A percentile compares a stretch with the other conserved stretches of the same genome.
Conservation (phyloP, 176 grass and related monocot genomes). For the Oryza coarctata region DNA sequence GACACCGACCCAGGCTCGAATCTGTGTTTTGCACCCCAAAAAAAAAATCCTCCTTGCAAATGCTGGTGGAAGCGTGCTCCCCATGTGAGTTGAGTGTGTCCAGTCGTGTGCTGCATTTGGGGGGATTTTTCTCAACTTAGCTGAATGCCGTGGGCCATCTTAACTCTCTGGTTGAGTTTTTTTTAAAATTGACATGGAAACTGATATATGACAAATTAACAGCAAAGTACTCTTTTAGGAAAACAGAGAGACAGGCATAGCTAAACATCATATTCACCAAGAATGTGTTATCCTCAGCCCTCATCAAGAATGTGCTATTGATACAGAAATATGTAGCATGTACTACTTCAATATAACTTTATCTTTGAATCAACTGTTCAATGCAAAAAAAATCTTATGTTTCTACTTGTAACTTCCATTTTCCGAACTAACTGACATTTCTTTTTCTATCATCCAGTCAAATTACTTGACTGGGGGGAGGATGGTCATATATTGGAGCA, state of each 20-base stretch:
- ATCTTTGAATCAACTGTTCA: background rate
- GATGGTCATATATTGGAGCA: slow-evolving; percentile 84
- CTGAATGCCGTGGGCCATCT: no score
- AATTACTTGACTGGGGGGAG: slow-evolving; percentile 98
- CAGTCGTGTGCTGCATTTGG: no score
- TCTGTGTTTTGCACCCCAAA: no score
- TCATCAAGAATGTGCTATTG: background rate
- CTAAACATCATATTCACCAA: background rate
- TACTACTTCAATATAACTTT: background rate
- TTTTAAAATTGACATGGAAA: no score
- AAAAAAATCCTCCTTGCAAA: no score
- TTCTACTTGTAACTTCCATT: background rate
- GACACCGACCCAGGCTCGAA: no score
- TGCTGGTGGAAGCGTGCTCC: no score
- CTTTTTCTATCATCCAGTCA: slow-evolving; percentile 61
- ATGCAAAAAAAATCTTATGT: background rate
- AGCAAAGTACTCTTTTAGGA: background rate
- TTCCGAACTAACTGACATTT: background rate
- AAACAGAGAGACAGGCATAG: background rate
- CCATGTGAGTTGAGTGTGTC: no score
- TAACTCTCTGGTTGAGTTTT: no score
- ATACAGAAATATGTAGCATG: slow-evolving; percentile 4
- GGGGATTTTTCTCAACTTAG: no score
- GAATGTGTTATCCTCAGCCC: slow-evolving; percentile 11
- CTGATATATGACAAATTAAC: background rate